A percentile compares a stretch with the other conserved stretches of the same genome.
Evolutionary conservation across 371 early-diverging fungal genomes (phyloP).

Genomic region (Mucor indicus): DNA sequence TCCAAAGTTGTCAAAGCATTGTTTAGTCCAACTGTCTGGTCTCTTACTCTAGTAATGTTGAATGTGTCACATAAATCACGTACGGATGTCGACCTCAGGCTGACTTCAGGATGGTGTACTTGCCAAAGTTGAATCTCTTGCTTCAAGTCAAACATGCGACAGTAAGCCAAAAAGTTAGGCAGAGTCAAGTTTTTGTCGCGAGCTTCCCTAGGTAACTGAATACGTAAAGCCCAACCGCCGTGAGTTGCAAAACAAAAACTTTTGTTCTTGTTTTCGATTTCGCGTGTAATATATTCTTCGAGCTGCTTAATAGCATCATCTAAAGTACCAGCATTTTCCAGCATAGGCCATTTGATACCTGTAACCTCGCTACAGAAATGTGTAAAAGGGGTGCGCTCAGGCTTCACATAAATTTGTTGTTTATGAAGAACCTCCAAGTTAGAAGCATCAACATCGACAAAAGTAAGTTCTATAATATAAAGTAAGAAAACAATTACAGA

Average conservation of each 20-base stretch:
- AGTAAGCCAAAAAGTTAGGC: constrained; percentile 55
- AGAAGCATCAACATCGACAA: constrained; percentile 36
- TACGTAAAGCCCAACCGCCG: constrained; percentile 73
- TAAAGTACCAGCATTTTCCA: constrained; percentile 56
- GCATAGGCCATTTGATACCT: constrained; percentile 58
- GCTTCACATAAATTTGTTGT: constrained; percentile 63
- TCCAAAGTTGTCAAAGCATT: constrained; percentile 62
- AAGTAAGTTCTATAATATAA: constrained; percentile 30
- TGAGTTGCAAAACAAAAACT: constrained; percentile 75
- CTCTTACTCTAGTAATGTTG: constrained; percentile 40
- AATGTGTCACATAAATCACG: constrained; percentile 63
- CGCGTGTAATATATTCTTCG: constrained; percentile 54
- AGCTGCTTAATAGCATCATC: constrained; percentile 56
- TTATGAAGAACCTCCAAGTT: constrained; percentile 54
- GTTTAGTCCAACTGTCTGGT: constrained; percentile 57
- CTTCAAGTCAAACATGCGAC: constrained; percentile 73
- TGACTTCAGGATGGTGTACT: constrained; percentile 61
- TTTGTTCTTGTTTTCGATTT: constrained; percentile 48
- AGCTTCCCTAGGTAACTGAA: constrained; percentile 71
- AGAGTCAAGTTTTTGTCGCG: constrained; percentile 65
- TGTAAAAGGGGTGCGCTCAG: constrained; percentile 63
- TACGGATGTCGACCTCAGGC: constrained; percentile 54
- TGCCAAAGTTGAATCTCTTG: constrained; percentile 68
- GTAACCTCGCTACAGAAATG: constrained; percentile 65
- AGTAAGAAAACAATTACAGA: neutral